Percentiles rank a stretch among this genome's conserved stretches.
These are phyloP conservation scores for Teratosphaeriaceae sp. DNA, from an alignment of 2,329 filamentous ascomycete genomes.

Conservation along the genomic window DNA sequence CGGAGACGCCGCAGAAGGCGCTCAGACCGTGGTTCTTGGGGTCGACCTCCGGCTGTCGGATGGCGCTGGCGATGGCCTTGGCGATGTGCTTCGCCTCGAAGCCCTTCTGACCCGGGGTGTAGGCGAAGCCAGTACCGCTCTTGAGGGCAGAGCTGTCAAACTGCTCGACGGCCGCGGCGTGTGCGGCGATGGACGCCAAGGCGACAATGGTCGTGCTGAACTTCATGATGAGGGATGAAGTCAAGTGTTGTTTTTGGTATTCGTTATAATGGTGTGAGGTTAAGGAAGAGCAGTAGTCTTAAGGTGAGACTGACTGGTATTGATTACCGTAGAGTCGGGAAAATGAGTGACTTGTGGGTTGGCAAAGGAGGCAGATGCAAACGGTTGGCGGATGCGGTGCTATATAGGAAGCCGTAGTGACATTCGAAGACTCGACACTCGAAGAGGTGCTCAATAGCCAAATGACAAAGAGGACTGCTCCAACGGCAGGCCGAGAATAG, in stretches of 20 bases:
- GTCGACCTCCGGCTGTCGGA: not conserved
- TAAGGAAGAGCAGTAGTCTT: conserved; percentile 11
- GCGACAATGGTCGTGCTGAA: conserved; percentile 14
- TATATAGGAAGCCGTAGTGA: conserved; percentile 16
- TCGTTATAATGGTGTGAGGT: conserved; percentile 1
- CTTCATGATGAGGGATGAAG: conserved; percentile 20
- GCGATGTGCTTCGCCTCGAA: conserved; percentile 36
- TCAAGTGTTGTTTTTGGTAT: not conserved
- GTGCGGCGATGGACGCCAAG: conserved; percentile 14
- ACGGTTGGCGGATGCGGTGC: conserved; percentile 6
- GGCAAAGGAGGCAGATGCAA: conserved; percentile 12
- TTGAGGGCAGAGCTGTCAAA: conserved; percentile 7
- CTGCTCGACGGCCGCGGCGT: conserved; percentile 15
- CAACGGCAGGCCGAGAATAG: not conserved
- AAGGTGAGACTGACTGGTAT: not conserved
- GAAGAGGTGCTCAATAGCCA: conserved; percentile 18
- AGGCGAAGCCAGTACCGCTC: conserved; percentile 28
- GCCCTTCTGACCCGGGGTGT: conserved; percentile 37
- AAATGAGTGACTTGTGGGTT: conserved; percentile 23
- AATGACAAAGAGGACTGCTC: conserved; percentile 4
- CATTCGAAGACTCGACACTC: conserved; percentile 4
- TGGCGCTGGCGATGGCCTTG: not conserved
- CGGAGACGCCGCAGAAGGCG: conserved; percentile 10
- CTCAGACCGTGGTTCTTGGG: not conserved
- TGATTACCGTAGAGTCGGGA: conserved; percentile 3